These are phyloP conservation scores for Ophiostoma himal-ulmi DNA, from an alignment of 2,329 filamentous ascomycete species.

Conservation along the genomic window DNA sequence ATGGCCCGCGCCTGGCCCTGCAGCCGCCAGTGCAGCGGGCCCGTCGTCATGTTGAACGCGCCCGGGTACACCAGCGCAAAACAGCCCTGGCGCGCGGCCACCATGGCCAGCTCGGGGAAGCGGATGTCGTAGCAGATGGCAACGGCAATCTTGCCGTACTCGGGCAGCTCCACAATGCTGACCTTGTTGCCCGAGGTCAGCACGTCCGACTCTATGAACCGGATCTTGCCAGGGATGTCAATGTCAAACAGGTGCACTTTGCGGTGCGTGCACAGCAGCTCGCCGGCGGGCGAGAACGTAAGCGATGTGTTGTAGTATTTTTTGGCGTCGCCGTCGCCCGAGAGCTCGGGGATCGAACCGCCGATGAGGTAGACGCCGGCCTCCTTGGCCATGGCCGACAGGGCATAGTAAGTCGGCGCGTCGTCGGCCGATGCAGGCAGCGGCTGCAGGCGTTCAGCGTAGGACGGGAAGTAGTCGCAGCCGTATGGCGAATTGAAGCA, in stretches of 20 bases:
- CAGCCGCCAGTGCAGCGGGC: constrained; percentile 84
- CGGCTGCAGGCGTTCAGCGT: constrained; percentile 80
- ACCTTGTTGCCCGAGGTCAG: constrained; percentile 78
- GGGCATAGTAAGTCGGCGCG: constrained; percentile 78
- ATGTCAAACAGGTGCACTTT: constrained; percentile 98
- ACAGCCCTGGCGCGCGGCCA: constrained; percentile 68
- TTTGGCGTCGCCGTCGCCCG: constrained; percentile 35
- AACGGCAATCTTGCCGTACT: constrained; percentile 79
- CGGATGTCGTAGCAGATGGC: constrained; percentile 98
- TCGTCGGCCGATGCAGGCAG: constrained; percentile 64
- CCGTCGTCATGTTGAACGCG: constrained; percentile 95
- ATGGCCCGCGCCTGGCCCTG: constrained; percentile 71
- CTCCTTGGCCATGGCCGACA: constrained; percentile 72
- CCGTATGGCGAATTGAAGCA: constrained; percentile 99
- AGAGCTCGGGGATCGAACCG: constrained; percentile 85
- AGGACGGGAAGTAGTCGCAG: constrained; percentile 79
- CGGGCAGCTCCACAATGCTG: constrained; percentile 78
- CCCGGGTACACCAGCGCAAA: constrained; percentile 90
- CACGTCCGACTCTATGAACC: constrained; percentile 84
- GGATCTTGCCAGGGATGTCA: constrained; percentile 91
- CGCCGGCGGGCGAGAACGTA: constrained; percentile 70
- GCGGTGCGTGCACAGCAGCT: constrained; percentile 79
- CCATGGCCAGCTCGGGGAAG: constrained; percentile 87
- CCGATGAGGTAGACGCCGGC: constrained; percentile 77
- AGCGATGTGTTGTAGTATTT: constrained; percentile 87